Evolutionary conservation across 1,284 basidiomycete species (phyloP).

Genomic region (Coriolopsis trogii): DNA sequence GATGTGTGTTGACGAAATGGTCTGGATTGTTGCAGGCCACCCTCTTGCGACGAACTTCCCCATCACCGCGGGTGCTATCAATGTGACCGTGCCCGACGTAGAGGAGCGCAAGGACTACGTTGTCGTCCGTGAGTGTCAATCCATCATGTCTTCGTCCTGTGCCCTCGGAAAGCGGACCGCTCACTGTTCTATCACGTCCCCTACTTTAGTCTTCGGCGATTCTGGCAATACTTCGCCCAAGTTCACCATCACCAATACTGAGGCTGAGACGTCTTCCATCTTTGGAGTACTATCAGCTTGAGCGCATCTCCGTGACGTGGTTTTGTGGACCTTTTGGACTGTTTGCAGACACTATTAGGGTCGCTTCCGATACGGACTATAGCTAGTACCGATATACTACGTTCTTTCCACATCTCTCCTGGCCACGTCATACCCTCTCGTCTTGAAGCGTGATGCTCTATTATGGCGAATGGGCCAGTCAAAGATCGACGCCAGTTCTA

Average conservation of each 20-base stretch:
- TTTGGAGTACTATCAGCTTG: too few species aligned
- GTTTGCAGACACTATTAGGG: slow-evolving; percentile 11
- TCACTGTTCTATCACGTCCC: not conserved
- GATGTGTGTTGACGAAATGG: not conserved
- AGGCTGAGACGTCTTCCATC: not conserved
- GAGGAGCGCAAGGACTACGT: slow-evolving; percentile 36
- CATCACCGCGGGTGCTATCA: slow-evolving; percentile 34
- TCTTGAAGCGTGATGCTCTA: too few species aligned
- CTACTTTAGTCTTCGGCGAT: slow-evolving; percentile 38
- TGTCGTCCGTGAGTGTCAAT: slow-evolving; percentile 39
- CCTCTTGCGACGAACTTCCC: slow-evolving; percentile 42
- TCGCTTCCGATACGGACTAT: slow-evolving; percentile 2
- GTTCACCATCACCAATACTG: slow-evolving; percentile 34
- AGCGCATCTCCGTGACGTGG: too few species aligned
- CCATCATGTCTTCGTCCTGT: not conserved
- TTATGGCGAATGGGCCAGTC: too few species aligned
- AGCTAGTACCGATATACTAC: too few species aligned
- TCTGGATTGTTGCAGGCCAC: slow-evolving; percentile 27
- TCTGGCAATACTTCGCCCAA: slow-evolving; percentile 38
- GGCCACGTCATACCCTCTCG: too few species aligned
- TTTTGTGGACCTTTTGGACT: slow-evolving; percentile 9
- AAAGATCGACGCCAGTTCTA: too few species aligned
- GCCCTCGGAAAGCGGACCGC: too few species aligned
- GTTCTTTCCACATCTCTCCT: too few species aligned
- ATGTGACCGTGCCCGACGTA: slow-evolving; percentile 39